phyloP scores from a whole-genome alignment of 140 eudicot species.

The Erigeron philadelphicus region DNA sequence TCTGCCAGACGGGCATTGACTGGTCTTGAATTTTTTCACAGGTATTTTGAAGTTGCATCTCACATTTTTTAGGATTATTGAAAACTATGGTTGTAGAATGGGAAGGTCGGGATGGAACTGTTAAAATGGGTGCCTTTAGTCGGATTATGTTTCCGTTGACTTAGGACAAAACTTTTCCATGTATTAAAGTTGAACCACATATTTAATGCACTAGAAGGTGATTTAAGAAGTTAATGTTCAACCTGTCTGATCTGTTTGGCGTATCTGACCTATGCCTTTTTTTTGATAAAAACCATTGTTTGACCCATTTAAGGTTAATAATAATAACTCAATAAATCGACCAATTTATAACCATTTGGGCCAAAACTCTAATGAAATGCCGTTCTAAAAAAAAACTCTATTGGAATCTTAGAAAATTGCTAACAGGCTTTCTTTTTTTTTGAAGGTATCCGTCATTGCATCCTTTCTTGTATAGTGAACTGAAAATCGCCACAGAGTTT shows the following conservation, averaged over 20 bases:
- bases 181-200: neutral
- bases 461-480: constrained; percentile 65
- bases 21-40: constrained; percentile 89
- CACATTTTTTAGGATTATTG: neutral
- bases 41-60: constrained; percentile 32
- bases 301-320: neutral
- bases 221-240: neutral
- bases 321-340: neutral
- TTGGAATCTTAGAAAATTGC: neutral
- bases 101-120: neutral
- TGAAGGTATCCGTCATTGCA: constrained; percentile 88
- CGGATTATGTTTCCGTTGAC: neutral
- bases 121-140: neutral
- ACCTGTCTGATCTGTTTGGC: constrained; percentile 9
- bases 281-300: neutral
- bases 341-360: neutral
- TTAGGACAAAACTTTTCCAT: neutral
- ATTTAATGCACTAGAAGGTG: neutral
- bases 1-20: constrained; percentile 74
- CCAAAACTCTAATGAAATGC: neutral
- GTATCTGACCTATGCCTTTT: neutral
- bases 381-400: neutral
- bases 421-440: constrained; percentile 8
- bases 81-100: neutral
- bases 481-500: constrained; percentile 76